Percentiles rank a stretch among this genome's conserved stretches.
These are phyloP conservation scores for Aaosphaeria pasadenensis DNA, from an alignment of 2,329 filamentous ascomycete species.

Conservation along the genomic window DNA sequence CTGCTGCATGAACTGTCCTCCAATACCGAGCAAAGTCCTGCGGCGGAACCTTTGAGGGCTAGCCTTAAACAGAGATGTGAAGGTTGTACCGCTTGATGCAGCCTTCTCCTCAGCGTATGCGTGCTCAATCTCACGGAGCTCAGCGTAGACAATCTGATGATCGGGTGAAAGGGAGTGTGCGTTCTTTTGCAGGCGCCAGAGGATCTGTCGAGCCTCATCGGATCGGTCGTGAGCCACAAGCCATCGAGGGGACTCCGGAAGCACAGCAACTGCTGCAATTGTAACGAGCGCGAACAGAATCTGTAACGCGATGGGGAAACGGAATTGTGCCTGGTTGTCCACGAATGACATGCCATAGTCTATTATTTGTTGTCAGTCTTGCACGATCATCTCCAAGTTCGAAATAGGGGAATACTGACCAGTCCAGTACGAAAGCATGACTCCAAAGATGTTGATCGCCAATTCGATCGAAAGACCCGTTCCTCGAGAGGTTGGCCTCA, in stretches of 20 bases:
- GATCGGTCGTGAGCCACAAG: constrained; percentile 44
- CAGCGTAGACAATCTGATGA: no score
- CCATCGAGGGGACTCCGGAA: constrained; percentile 48
- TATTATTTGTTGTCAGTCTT: no score
- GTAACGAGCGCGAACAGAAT: constrained; percentile 50
- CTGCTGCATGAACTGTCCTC: constrained; percentile 54
- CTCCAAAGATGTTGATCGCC: constrained; percentile 51
- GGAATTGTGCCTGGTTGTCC: constrained; percentile 12
- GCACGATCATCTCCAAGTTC: no score
- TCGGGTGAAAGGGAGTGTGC: background rate
- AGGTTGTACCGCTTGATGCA: no score
- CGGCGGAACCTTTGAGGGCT: no score
- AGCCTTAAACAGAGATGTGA: no score
- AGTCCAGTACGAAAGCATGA: constrained; percentile 51
- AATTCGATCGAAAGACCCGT: constrained; percentile 49
- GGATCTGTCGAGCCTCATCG: constrained; percentile 48
- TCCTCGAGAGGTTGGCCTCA: constrained; percentile 42
- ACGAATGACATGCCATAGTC: background rate
- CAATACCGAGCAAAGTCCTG: constrained; percentile 51
- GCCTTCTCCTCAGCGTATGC: no score
- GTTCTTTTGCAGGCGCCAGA: constrained; percentile 40
- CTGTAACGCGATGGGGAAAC: constrained; percentile 44
- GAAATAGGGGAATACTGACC: constrained; percentile 46
- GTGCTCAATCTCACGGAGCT: no score
- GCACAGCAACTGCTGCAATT: constrained; percentile 45